These are phyloP conservation scores for Fusarium graminum DNA, from an alignment of 2,329 filamentous ascomycete genomes.

Conservation along the genomic window DNA sequence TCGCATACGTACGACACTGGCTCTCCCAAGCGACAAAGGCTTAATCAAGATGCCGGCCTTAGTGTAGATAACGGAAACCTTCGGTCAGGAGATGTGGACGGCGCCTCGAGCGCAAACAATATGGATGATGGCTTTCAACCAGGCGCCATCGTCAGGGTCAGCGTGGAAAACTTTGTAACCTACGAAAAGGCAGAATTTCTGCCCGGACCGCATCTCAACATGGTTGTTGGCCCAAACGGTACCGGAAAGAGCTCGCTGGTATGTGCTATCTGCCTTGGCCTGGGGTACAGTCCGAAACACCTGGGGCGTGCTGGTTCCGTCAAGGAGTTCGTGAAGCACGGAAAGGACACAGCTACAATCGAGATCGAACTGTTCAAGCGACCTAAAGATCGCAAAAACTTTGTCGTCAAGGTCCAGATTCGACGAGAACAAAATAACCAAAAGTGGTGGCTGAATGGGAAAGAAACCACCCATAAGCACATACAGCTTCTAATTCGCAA, in stretches of 20 bases:
- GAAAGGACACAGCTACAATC: conserved; percentile 79
- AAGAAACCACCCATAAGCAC: conserved; percentile 69
- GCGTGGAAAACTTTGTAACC: conserved; percentile 90
- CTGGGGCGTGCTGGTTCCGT: conserved; percentile 88
- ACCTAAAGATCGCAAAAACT: conserved; percentile 72
- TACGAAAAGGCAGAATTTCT: conserved; percentile 93
- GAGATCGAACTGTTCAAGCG: conserved; percentile 89
- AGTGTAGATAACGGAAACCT: conserved; percentile 27
- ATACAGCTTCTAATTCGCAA: conserved; percentile 76
- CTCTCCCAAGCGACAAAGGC: conserved; percentile 55
- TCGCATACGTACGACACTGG: conserved; percentile 45
- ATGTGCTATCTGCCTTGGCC: conserved; percentile 92
- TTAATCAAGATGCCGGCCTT: conserved; percentile 45
- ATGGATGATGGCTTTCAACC: conserved; percentile 66
- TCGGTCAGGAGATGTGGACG: conserved; percentile 29
- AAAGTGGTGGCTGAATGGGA: conserved; percentile 82
- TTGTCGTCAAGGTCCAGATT: conserved; percentile 81
- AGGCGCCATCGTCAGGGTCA: conserved; percentile 90
- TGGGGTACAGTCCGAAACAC: conserved; percentile 85
- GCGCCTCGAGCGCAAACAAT: conserved; percentile 28
- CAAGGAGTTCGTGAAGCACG: conserved; percentile 94
- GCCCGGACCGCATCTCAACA: conserved; percentile 92
- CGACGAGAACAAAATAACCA: conserved; percentile 84
- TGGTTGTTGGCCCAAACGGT: conserved; percentile 99
- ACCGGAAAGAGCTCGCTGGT: conserved; percentile 98